Percentiles rank a stretch among this genome's conserved stretches.
These are phyloP conservation scores for Blepharisma undulans DNA, from an alignment of 169 alveolate genomes.

Conservation along the genomic window DNA sequence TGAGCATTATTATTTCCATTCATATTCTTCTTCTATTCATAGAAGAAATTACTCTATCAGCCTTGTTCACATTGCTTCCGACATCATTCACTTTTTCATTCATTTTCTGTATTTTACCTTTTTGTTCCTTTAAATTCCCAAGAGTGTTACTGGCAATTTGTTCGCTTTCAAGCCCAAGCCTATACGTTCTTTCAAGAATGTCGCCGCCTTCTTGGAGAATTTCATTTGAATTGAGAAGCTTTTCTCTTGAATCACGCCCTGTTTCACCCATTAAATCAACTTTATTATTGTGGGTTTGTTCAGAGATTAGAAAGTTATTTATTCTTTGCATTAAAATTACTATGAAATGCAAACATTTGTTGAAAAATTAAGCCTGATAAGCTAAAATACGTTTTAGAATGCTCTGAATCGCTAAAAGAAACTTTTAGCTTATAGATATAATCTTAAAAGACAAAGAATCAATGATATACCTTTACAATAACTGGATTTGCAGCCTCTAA, in stretches of 20 bases:
- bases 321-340: conserved; percentile 73
- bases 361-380: conserved; percentile 52
- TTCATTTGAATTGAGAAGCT: background rate
- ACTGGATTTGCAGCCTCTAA: background rate
- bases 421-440: background rate
- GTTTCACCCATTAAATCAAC: background rate
- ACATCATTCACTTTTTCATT: conserved; percentile 10
- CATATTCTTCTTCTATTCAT: conserved; percentile 21
- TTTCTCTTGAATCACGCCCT: background rate
- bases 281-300: background rate
- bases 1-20: background rate
- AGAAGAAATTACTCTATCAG: background rate
- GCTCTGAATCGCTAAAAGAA: background rate
- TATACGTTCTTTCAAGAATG: background rate
- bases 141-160: background rate
- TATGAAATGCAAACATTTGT: conserved; percentile 64
- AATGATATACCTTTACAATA: background rate
- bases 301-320: conserved; percentile 57
- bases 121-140: background rate
- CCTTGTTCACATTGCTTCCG: background rate
- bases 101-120: background rate
- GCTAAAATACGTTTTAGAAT: background rate
- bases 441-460: background rate
- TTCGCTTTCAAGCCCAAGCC: background rate
- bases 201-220: conserved; percentile 3